Evolutionary conservation across 371 early-diverging fungal genomes (phyloP).

Genomic region (Chytridium lagenaria): DNA sequence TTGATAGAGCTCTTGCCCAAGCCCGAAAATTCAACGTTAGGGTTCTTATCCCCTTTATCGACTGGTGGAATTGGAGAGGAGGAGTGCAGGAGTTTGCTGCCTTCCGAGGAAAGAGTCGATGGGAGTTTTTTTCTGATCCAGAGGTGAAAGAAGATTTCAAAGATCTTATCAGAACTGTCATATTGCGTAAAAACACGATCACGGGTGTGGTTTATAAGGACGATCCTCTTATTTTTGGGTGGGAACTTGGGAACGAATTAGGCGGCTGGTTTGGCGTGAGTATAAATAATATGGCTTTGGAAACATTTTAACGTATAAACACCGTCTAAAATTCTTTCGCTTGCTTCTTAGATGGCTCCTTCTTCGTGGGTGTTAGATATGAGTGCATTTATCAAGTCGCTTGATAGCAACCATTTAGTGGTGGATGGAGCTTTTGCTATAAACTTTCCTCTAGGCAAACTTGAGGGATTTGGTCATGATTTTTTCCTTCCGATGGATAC

Average conservation of each 20-base stretch:
- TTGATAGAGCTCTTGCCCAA: conserved; percentile 45
- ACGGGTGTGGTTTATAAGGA: conserved; percentile 43
- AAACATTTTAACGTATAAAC: too few species aligned
- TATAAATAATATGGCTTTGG: too few species aligned
- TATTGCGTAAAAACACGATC: conserved; percentile 47
- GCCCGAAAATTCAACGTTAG: conserved; percentile 36
- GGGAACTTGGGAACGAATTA: conserved; percentile 60
- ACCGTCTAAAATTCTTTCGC: too few species aligned
- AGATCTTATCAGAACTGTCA: conserved; percentile 31
- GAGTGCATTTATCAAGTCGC: conserved; percentile 47
- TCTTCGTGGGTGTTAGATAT: too few species aligned
- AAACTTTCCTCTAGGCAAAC: too few species aligned
- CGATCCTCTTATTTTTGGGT: conserved; percentile 51
- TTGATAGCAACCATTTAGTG: conserved; percentile 46
- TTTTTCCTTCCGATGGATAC: too few species aligned
- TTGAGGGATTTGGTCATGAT: too few species aligned
- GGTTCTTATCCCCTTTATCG: conserved; percentile 50
- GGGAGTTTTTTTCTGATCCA: conserved; percentile 40
- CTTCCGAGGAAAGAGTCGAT: conserved; percentile 6
- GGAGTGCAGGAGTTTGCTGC: conserved; percentile 40
- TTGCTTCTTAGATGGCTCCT: too few species aligned
- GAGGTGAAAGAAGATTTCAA: conserved; percentile 29
- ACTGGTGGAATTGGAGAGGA: conserved; percentile 45
- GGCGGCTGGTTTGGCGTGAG: conserved; percentile 17
- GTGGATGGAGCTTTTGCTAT: conserved; percentile 51